phyloP scores from a whole-genome alignment of 139 green algal genomes.

The Eudorina sp. region DNA sequence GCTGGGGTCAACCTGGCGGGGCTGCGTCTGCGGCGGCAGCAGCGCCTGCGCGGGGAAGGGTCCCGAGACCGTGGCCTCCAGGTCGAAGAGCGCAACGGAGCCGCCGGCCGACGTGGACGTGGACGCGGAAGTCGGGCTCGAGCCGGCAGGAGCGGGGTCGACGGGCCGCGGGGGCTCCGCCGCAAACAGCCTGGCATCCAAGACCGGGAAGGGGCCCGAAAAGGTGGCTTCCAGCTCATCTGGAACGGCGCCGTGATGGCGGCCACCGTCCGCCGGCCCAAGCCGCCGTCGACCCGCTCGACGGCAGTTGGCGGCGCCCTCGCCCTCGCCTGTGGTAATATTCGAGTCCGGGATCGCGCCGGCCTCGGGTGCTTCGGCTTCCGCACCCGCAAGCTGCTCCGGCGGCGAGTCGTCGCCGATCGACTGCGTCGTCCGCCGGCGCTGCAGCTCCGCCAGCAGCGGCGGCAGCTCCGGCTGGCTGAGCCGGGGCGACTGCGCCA shows the following conservation, averaged over 20 bases:
- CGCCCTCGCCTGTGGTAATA: no score
- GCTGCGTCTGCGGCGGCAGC: neutral
- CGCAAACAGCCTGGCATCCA: neutral
- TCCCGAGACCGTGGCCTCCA: conserved; percentile 23
- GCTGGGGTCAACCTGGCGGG: no score
- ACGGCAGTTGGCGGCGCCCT: neutral
- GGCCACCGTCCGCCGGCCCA: neutral
- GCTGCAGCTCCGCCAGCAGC: neutral
- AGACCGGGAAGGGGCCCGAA: neutral
- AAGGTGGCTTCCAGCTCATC: neutral
- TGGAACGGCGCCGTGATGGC: neutral
- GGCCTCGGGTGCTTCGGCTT: no score
- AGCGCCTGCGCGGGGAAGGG: conserved; percentile 1
- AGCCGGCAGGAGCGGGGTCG: no score
- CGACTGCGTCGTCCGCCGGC: neutral
- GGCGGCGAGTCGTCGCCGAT: neutral
- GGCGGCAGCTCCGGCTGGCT: neutral
- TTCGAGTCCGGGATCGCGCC: no score
- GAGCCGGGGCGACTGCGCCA: neutral
- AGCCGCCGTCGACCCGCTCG: neutral
- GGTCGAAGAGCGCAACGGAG: no score
- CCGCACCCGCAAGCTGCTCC: no score
- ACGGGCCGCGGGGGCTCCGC: no score
- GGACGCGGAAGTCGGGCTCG: no score
- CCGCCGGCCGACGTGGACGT: no score